Base-by-base conservation (phyloP, 2,329 filamentous ascomycete genomes). In the Cytospora leucostoma region DNA sequence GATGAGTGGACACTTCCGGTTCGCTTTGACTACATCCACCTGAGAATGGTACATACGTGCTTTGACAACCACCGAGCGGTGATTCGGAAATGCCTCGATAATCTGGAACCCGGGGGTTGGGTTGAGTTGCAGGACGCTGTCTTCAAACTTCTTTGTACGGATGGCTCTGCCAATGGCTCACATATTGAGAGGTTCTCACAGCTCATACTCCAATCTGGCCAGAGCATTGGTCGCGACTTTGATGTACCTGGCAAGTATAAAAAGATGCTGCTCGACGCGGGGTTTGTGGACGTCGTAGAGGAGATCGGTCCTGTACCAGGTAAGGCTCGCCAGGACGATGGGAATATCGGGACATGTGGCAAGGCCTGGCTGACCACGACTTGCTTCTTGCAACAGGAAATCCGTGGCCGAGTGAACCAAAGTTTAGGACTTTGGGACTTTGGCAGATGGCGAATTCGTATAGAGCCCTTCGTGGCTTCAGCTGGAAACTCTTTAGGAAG, bases 51-150 rank as follows among this genome's bases (percentile, higher is more conserved):
- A 2, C 50, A 44, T 17, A 59, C 61, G 13, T 63, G 61, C 40
- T 63, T 63, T 8, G 75, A 79, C 59, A 82, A 82, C 67, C 77
- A 80, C 59, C 69, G 69, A 1, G 76, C 83, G 54, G 74, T 85
- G 21, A 82, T 89, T 59, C 72, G 74, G 35, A 81, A 81, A 64
- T 80, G 82, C 4, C 83, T 76, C 66, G 71, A 77, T 62, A 77
- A 71, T 61, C 68, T 74, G 3, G 72, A 72, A 49, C 77, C 77
- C 0, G 77, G 77, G 4, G 77, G 76, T 8, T 73, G 67, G 61
- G 68, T 77, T 51, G 77, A 80, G 65, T 70, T 73, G 21, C 71
- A 72, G 34, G 71, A 78, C 56, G 61, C 55, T 10, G 61, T 59
- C 1, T 59, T 59, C 32, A 61, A 61, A 12, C 51, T 55, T 12